A percentile compares a stretch with the other conserved stretches of the same genome.
Evolutionary conservation across 768 basidiomycete species (phyloP).

Genomic region (Holtermannia corniformis): DNA sequence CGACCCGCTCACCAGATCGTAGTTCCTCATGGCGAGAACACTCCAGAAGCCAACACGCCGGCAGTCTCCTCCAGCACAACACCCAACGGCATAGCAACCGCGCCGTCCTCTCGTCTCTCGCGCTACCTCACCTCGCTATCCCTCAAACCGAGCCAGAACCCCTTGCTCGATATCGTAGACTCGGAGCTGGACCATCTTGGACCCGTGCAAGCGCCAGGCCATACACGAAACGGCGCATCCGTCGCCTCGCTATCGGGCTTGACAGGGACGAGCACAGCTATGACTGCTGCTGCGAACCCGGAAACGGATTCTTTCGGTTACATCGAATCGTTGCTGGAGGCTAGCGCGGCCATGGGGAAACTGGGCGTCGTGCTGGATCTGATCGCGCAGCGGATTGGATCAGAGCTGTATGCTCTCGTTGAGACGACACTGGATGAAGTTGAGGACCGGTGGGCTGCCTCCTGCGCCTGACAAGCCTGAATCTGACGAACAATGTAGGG

Average conservation of each 20-base stretch:
- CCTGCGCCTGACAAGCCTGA: neutral
- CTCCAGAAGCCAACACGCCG: no score
- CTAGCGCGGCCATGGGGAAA: constrained; percentile 82
- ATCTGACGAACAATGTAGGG: no score
- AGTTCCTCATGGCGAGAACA: no score
- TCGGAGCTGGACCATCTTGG: constrained; percentile 16
- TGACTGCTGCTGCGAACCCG: constrained; percentile 50
- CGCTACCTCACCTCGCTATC: constrained; percentile 39
- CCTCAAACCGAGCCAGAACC: constrained; percentile 38
- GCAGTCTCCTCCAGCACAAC: no score
- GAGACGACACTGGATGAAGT: constrained; percentile 85
- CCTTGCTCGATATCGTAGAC: constrained; percentile 38
- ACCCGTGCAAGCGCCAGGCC: constrained; percentile 5
- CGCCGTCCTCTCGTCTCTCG: constrained; percentile 34
- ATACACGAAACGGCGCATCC: constrained; percentile 18
- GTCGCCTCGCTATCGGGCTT: constrained; percentile 16
- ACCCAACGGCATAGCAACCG: no score
- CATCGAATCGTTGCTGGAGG: constrained; percentile 83
- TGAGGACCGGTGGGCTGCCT: constrained; percentile 63
- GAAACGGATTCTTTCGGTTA: constrained; percentile 90
- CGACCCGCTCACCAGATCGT: neutral
- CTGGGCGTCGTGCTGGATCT: constrained; percentile 74
- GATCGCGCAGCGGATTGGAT: constrained; percentile 68
- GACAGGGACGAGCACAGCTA: neutral
- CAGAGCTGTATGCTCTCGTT: constrained; percentile 74